These are phyloP conservation scores for Metrosideros polymorpha DNA, from an alignment of 441 rosid species.

Conservation along the genomic window DNA sequence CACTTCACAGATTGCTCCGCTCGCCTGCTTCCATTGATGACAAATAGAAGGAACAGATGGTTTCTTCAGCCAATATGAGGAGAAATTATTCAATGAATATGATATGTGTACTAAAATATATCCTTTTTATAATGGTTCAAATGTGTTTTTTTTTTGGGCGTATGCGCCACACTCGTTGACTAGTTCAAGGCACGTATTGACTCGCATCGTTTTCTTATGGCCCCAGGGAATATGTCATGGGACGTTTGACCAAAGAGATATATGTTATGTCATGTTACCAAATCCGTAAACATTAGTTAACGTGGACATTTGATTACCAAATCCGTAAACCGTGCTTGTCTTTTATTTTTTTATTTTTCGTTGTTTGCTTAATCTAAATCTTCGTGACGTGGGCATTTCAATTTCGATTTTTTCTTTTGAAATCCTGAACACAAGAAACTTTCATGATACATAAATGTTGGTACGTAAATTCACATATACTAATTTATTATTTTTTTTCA, in stretches of 20 bases:
- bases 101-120: no score
- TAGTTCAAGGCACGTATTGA: neutral
- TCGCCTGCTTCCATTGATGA: neutral
- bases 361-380: neutral
- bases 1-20: neutral
- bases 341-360: neutral
- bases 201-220: neutral
- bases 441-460: fast-evolving
- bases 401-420: fast-evolving
- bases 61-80: neutral
- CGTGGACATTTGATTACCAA: neutral
- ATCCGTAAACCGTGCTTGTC: neutral
- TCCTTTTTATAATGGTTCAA: no score
- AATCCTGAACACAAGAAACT: neutral
- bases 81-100: neutral
- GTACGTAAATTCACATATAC: neutral
- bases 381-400: neutral
- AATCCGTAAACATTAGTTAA: neutral
- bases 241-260: neutral
- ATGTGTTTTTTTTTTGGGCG: no score
- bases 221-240: neutral
- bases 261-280: neutral
- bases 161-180: no score
- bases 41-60: neutral
- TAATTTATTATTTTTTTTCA: no score